A percentile compares a stretch with the other conserved stretches of the same genome.
phyloP scores from a whole-genome alignment of 1,139 yeast genomes.

The Saccharomycopsis hybrid region DNA sequence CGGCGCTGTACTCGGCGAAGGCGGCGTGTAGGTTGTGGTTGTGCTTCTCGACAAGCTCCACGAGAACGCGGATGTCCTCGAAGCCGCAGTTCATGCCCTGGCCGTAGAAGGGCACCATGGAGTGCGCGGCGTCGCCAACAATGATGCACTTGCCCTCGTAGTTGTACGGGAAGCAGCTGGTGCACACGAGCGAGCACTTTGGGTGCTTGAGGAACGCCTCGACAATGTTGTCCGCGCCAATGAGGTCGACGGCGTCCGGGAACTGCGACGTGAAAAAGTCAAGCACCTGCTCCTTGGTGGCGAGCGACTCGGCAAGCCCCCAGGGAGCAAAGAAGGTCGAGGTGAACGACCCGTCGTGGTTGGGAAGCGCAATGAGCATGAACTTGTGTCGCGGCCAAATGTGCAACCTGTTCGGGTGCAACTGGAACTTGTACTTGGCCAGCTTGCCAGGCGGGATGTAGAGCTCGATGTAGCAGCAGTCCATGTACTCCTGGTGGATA shows the following conservation, averaged over 20 bases:
- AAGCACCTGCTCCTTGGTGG: constrained; percentile 38
- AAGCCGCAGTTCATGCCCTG: constrained; percentile 98
- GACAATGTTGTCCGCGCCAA: constrained; percentile 52
- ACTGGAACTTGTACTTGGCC: constrained; percentile 23
- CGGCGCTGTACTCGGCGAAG: constrained; percentile 48
- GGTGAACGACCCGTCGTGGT: constrained; percentile 80
- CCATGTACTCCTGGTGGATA: constrained; percentile 69
- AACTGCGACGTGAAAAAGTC: constrained; percentile 56
- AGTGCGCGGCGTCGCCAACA: constrained; percentile 91
- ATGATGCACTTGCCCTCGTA: constrained; percentile 57
- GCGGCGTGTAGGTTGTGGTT: constrained; percentile 42
- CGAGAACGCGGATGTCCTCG: constrained; percentile 73
- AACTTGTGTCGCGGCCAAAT: constrained; percentile 87
- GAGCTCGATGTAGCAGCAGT: constrained; percentile 77
- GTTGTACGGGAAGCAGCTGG: constrained; percentile 64
- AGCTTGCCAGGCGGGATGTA: constrained; percentile 52
- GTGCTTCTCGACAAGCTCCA: constrained; percentile 45
- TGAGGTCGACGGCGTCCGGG: constrained; percentile 65
- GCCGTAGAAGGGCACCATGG: constrained; percentile 96
- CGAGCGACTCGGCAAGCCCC: constrained; percentile 51
- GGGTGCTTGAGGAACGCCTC: constrained; percentile 57
- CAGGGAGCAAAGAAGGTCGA: constrained; percentile 87
- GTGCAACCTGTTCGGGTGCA: constrained; percentile 76
- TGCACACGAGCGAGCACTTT: constrained; percentile 68
- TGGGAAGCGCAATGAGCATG: constrained; percentile 89